Evolutionary conservation across 768 basidiomycete genomes (phyloP).

Genomic region (Mycena latifolia): DNA sequence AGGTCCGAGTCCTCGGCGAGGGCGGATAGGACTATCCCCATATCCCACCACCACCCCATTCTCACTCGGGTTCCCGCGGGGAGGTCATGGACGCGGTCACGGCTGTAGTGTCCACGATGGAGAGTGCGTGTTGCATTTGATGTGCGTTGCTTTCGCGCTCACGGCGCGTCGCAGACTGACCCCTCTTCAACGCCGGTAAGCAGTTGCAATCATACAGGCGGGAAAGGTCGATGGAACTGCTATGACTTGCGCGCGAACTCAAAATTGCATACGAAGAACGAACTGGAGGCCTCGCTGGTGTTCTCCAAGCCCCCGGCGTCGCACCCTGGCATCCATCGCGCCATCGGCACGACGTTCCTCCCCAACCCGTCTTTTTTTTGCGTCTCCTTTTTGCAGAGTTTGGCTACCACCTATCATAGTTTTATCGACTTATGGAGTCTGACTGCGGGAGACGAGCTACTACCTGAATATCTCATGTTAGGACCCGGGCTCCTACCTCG

Average conservation of each 20-base stretch:
- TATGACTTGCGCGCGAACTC: neutral
- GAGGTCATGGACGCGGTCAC: conserved; percentile 88
- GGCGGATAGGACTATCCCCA: conserved; percentile 51
- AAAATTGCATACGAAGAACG: conserved; percentile 66
- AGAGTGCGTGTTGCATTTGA: conserved; percentile 59
- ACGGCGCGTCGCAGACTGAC: conserved; percentile 62
- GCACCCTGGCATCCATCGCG: conserved; percentile 75
- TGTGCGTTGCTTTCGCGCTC: neutral
- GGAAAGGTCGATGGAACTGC: conserved; percentile 71
- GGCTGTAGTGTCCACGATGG: conserved; percentile 79
- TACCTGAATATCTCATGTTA: too few species aligned
- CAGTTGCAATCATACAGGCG: conserved; percentile 53
- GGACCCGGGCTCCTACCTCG: too few species aligned
- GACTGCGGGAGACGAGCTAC: too few species aligned
- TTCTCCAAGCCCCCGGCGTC: conserved; percentile 81
- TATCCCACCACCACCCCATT: neutral
- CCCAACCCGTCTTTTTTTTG: too few species aligned
- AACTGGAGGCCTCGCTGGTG: conserved; percentile 87
- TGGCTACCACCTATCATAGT: too few species aligned
- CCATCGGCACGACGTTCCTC: conserved; percentile 73
- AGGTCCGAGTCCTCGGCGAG: conserved; percentile 68
- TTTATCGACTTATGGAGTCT: too few species aligned
- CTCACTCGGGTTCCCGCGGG: conserved; percentile 49
- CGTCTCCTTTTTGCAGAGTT: too few species aligned
- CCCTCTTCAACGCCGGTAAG: conserved; percentile 74